phyloP scores from a whole-genome alignment of 768 basidiomycete genomes.

The Amanita fuliginea region DNA sequence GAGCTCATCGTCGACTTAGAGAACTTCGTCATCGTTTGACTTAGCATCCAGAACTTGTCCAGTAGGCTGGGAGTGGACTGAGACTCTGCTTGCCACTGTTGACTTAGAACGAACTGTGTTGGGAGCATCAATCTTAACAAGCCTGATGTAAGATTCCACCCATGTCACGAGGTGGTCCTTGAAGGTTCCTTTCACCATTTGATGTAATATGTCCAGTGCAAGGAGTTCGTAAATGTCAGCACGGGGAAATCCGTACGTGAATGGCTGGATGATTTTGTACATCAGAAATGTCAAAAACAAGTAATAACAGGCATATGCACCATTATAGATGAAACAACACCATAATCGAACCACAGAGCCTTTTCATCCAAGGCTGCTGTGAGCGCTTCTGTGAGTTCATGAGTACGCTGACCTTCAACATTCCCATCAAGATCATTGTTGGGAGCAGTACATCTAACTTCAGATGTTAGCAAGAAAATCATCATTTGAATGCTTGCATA shows the following conservation, averaged over 20 bases:
- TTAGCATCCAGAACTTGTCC: no score
- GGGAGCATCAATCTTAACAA: no score
- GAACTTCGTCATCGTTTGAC: no score
- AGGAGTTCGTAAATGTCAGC: slow-evolving; percentile 21
- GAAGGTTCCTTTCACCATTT: slow-evolving; percentile 7
- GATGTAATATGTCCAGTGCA: slow-evolving; percentile 1
- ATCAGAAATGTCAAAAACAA: no score
- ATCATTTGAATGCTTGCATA: not conserved
- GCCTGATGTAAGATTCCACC: slow-evolving; percentile 16
- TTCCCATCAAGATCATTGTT: not conserved
- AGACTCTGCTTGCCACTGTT: no score
- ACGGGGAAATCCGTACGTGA: slow-evolving; percentile 16
- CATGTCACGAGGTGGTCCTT: slow-evolving; percentile 16
- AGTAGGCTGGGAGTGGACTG: no score
- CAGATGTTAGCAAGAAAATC: not conserved
- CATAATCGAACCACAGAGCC: not conserved
- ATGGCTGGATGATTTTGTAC: slow-evolving; percentile 18
- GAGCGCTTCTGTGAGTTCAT: not conserved
- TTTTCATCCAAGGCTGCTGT: not conserved
- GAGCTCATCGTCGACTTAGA: no score
- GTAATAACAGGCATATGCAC: slow-evolving; percentile 12
- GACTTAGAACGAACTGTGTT: no score
- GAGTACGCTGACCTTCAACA: slow-evolving; percentile 4
- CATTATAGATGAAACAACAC: slow-evolving; percentile 11
- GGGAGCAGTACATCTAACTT: no score